These are phyloP conservation scores for Pugionium dolabratum DNA, from an alignment of 345 rosid genomes.

Conservation along the genomic window DNA sequence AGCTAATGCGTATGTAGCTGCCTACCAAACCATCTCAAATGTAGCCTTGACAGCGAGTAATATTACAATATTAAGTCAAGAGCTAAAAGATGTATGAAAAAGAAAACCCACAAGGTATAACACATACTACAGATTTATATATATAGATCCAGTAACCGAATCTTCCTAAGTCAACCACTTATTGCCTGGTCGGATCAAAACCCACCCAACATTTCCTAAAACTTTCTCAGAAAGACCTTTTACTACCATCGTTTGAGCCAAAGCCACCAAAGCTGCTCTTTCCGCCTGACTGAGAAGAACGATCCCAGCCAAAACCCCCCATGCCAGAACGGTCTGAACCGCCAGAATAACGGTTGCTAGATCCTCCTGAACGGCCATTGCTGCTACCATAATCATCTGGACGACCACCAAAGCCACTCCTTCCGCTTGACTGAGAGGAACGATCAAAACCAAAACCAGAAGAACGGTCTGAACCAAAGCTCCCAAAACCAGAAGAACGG, in stretches of 20 bases:
- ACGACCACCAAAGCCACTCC: constrained; percentile 45
- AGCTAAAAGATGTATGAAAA: too few species aligned
- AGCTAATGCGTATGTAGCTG: too few species aligned
- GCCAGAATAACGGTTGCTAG: constrained; percentile 38
- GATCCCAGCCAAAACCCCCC: constrained; percentile 48
- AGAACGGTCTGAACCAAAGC: constrained; percentile 42
- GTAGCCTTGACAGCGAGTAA: too few species aligned
- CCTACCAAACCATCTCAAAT: too few species aligned
- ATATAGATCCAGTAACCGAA: constrained; percentile 23
- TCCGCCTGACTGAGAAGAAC: constrained; percentile 8
- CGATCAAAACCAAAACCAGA: constrained; percentile 46
- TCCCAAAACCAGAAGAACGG: constrained; percentile 43
- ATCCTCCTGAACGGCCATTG: constrained; percentile 45
- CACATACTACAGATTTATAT: constrained; percentile 19
- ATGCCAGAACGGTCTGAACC: constrained; percentile 39
- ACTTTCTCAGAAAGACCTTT: constrained; percentile 29
- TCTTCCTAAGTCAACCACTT: constrained; percentile 23
- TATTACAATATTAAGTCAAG: too few species aligned
- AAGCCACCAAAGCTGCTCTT: constrained; percentile 42
- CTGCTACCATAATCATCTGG: constrained; percentile 38
- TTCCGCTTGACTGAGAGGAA: constrained; percentile 45
- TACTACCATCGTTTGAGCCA: constrained; percentile 40
- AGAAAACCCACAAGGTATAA: too few species aligned
- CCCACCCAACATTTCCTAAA: constrained; percentile 18
- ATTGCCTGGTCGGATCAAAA: constrained; percentile 27